A percentile compares a stretch with the other conserved stretches of the same genome.
Evolutionary conservation across 495 filamentous ascomycete species (phyloP).

Genomic region (Penicillium longicatenatum): DNA sequence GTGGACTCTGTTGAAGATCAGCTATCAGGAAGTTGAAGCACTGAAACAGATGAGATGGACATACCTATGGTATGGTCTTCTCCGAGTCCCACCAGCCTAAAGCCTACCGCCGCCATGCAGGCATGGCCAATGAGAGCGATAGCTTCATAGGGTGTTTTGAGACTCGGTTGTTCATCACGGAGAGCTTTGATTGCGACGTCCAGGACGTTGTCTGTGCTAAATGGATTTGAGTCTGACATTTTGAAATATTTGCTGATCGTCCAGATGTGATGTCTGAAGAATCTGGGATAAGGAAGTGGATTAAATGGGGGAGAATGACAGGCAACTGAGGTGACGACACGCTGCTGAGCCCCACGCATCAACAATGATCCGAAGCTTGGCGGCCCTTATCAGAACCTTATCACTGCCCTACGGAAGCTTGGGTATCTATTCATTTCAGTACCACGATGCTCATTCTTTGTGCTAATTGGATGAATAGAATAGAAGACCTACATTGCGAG

Average conservation of each 20-base stretch:
- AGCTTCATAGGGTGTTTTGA: conserved; percentile 81
- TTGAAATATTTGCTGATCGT: not conserved
- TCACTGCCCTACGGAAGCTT: conserved; percentile 1
- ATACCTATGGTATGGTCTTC: conserved; percentile 74
- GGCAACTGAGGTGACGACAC: conserved; percentile 3
- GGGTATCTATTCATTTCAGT: not conserved
- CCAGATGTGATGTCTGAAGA: not conserved
- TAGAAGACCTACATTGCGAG: too few relatives aligned
- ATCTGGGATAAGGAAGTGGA: not conserved
- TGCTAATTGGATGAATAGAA: too few relatives aligned
- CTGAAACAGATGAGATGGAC: conserved; percentile 3
- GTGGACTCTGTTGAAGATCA: conserved; percentile 46
- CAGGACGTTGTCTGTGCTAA: conserved; percentile 36
- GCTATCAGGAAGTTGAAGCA: not conserved
- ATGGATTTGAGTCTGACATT: conserved; percentile 28
- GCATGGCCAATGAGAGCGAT: conserved; percentile 84
- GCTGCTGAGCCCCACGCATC: conserved; percentile 3
- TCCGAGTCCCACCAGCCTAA: conserved; percentile 77
- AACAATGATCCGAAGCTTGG: conserved; percentile 6
- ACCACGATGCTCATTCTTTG: too few relatives aligned
- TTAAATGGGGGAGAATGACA: not conserved
- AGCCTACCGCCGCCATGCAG: conserved; percentile 77
- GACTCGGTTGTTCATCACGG: conserved; percentile 39
- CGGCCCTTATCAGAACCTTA: conserved; percentile 4
- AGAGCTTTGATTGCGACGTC: conserved; percentile 38